Evolutionary conservation across 1,284 basidiomycete genomes (phyloP).

Genomic region (Amylostereum areolatum): DNA sequence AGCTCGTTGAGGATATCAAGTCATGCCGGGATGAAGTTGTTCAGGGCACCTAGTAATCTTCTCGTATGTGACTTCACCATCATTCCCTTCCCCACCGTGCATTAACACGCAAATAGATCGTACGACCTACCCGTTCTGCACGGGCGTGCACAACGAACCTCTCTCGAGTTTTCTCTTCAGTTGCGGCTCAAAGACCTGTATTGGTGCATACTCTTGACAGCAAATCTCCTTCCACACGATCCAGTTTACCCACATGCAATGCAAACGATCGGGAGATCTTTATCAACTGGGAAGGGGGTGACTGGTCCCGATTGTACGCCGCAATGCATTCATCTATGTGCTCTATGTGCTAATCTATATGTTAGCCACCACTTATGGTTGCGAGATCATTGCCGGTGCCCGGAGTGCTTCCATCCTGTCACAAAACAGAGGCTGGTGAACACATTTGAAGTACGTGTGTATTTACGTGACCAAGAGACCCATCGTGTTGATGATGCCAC

Average conservation of each 20-base stretch:
- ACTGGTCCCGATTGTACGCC: constrained; percentile 67
- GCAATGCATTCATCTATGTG: neutral
- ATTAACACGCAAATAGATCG: too few species aligned
- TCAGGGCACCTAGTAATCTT: too few species aligned
- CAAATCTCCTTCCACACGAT: constrained; percentile 20
- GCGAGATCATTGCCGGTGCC: constrained; percentile 86
- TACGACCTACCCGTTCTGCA: too few species aligned
- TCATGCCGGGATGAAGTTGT: too few species aligned
- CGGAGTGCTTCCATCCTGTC: constrained; percentile 79
- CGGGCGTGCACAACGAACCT: too few species aligned
- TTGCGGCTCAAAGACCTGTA: too few species aligned
- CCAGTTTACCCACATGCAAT: constrained; percentile 44
- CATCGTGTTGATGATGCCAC: neutral
- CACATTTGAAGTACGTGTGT: constrained; percentile 62
- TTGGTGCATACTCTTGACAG: too few species aligned
- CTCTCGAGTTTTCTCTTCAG: too few species aligned
- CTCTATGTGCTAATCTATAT: neutral
- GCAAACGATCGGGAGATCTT: constrained; percentile 54
- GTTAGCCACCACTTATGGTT: constrained; percentile 68
- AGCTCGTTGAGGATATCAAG: too few species aligned
- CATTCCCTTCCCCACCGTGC: too few species aligned
- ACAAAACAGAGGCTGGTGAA: constrained; percentile 90
- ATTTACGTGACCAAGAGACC: neutral
- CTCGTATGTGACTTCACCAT: too few species aligned
- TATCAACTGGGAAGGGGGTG: constrained; percentile 60